Conservation (phyloP, 768 basidiomycete genomes). For the Neoboletus subvelutipes region DNA sequence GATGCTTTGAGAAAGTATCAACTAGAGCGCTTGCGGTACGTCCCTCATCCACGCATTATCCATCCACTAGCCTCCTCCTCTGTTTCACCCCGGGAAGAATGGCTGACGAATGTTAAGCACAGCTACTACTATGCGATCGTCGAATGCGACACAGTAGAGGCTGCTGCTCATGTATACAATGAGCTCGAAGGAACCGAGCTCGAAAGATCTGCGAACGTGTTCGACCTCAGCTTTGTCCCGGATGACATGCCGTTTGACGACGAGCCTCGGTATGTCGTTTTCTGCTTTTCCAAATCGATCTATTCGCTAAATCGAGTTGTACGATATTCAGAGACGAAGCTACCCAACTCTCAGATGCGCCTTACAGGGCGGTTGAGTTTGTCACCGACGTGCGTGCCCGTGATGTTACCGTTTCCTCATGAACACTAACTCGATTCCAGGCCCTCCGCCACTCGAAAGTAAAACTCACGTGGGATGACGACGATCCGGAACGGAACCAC, state of each 20-base stretch:
- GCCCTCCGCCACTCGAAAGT: conserved; percentile 98
- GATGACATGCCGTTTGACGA: conserved; percentile 84
- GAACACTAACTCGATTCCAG: conserved; percentile 39
- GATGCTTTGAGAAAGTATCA: conserved; percentile 89
- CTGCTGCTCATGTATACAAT: conserved; percentile 75
- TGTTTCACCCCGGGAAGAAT: not conserved
- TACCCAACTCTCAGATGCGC: conserved; percentile 54
- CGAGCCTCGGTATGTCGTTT: conserved; percentile 57
- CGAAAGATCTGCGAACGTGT: conserved; percentile 93
- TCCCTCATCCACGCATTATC: conserved; percentile 7
- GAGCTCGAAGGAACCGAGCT: conserved; percentile 95
- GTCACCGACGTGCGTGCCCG: conserved; percentile 76
- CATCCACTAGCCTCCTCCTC: not conserved
- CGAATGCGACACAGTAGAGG: conserved; percentile 75
- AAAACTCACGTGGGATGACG: conserved; percentile 97
- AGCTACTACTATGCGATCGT: conserved; percentile 97
- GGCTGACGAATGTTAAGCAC: conserved; percentile 15
- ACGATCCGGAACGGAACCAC: conserved; percentile 83
- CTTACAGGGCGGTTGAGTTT: conserved; percentile 82
- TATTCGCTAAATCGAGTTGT: not conserved
- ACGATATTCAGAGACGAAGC: conserved; percentile 71
- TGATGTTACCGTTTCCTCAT: not conserved
- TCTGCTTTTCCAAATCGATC: not conserved
- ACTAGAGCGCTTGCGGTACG: conserved; percentile 85
- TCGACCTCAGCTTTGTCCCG: conserved; percentile 93